phyloP scores from a whole-genome alignment of 2,329 filamentous ascomycete species.

The Ampelomyces quisqualis region DNA sequence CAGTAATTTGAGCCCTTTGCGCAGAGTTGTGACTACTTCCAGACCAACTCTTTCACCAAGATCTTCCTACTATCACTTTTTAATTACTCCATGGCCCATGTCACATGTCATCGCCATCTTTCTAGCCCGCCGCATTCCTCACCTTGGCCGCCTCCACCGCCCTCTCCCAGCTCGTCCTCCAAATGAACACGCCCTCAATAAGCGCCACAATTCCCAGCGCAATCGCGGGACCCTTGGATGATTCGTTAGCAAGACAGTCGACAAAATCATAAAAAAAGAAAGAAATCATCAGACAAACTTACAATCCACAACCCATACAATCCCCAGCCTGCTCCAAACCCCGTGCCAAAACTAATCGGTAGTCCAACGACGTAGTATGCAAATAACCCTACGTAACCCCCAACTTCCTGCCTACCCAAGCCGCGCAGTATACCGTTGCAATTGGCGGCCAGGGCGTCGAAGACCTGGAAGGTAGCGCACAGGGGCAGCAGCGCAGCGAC shows the following conservation, averaged over 20 bases:
- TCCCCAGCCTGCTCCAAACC: constrained; percentile 75
- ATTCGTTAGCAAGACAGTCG: constrained; percentile 7
- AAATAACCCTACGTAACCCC: constrained; percentile 83
- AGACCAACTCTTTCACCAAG: too few relatives aligned
- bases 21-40: too few relatives aligned
- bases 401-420: constrained; percentile 83
- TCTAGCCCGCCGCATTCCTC: constrained; percentile 52
- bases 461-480: constrained; percentile 85
- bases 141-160: constrained; percentile 62
- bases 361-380: constrained; percentile 85
- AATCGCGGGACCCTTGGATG: constrained; percentile 53
- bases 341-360: constrained; percentile 76
- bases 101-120: too few relatives aligned
- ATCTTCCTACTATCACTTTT: too few relatives aligned
- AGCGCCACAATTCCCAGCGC: constrained; percentile 63
- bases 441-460: constrained; percentile 76
- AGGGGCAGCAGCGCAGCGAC: constrained; percentile 71
- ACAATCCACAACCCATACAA: constrained; percentile 74
- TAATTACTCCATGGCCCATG: too few relatives aligned
- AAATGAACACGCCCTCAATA: constrained; percentile 60
- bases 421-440: constrained; percentile 85
- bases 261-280: too few relatives aligned
- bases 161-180: constrained; percentile 56
- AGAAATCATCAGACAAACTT: too few relatives aligned
- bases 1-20: not conserved